These are phyloP conservation scores for Kappamyces sp. DNA, from an alignment of 192 early-diverging fungal species.

Conservation along the genomic window DNA sequence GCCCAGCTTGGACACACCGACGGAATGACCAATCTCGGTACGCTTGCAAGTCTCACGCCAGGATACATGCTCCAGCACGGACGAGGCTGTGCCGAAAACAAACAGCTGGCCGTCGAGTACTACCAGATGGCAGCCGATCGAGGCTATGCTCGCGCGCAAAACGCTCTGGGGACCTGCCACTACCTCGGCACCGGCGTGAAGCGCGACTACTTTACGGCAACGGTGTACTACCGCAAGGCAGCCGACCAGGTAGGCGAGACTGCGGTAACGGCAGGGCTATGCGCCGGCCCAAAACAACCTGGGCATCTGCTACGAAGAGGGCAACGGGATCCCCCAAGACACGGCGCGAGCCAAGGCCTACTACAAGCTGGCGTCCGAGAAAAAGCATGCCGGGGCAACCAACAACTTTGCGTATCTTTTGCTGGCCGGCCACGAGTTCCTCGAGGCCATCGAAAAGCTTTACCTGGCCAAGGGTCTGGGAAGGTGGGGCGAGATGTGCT, in stretches of 20 bases:
- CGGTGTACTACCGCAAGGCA: conserved; percentile 35
- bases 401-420: conserved; percentile 43
- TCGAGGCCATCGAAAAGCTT: conserved; percentile 38
- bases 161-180: conserved; percentile 38
- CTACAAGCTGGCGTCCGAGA: conserved; percentile 42
- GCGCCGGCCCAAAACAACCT: conserved; percentile 44
- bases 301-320: conserved; percentile 53
- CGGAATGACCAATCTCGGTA: conserved; percentile 36
- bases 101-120: conserved; percentile 30
- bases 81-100: conserved; percentile 23
- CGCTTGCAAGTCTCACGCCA: neutral
- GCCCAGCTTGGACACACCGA: conserved; percentile 34
- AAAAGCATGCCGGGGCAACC: conserved; percentile 37
- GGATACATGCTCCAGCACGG: conserved; percentile 39
- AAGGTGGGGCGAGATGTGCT: conserved; percentile 20
- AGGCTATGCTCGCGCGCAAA: conserved; percentile 33
- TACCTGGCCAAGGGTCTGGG: conserved; percentile 39
- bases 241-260: conserved; percentile 27
- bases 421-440: conserved; percentile 36
- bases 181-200: conserved; percentile 42
- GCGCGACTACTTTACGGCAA: conserved; percentile 36
- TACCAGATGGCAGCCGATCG: conserved; percentile 29
- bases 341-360: conserved; percentile 35
- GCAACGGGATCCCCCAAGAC: conserved; percentile 46
- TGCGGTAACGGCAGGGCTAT: conserved; percentile 26